A percentile compares a stretch with the other conserved stretches of the same genome.
Conservation (phyloP, 1,139 yeast species). For the Candida tetrigidarum region DNA sequence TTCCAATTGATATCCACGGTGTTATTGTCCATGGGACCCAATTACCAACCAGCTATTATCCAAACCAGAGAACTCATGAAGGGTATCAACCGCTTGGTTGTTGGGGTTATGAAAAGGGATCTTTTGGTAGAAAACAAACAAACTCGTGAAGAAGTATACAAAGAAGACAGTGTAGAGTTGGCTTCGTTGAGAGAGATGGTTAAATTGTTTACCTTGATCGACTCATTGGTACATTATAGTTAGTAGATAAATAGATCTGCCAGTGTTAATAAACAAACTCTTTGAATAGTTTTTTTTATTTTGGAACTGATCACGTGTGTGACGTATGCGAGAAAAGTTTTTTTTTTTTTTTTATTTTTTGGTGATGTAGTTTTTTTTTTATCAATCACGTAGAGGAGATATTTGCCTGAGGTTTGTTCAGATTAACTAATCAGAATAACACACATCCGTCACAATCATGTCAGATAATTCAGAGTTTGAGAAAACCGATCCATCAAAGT, state of each 20-base stretch:
- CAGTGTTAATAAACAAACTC: too few relatives aligned
- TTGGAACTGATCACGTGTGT: constrained; percentile 4
- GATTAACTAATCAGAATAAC: too few relatives aligned
- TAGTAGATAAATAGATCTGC: background rate
- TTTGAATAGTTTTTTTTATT: background rate
- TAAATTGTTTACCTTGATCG: constrained; percentile 57
- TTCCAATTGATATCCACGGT: constrained; percentile 76
- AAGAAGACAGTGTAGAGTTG: constrained; percentile 25
- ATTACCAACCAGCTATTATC: constrained; percentile 63
- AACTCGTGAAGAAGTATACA: constrained; percentile 20
- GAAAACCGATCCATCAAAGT: constrained; percentile 70
- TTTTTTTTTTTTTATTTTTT: too few relatives aligned
- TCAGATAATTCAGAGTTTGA: constrained; percentile 15
- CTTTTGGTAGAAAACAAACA: constrained; percentile 40
- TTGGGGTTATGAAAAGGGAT: constrained; percentile 75
- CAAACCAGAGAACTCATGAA: constrained; percentile 58
- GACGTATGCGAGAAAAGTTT: background rate
- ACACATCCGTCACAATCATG: constrained; percentile 4
- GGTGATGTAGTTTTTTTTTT: constrained; percentile 1
- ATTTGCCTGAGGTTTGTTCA: too few relatives aligned
- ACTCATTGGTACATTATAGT: constrained; percentile 48
- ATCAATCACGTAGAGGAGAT: too few relatives aligned
- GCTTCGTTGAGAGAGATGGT: constrained; percentile 53
- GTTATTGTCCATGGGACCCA: constrained; percentile 77
- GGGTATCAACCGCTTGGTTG: constrained; percentile 59